These are phyloP conservation scores for Geotrichum restrictum DNA, from an alignment of 1,139 yeast species.

Conservation along the genomic window DNA sequence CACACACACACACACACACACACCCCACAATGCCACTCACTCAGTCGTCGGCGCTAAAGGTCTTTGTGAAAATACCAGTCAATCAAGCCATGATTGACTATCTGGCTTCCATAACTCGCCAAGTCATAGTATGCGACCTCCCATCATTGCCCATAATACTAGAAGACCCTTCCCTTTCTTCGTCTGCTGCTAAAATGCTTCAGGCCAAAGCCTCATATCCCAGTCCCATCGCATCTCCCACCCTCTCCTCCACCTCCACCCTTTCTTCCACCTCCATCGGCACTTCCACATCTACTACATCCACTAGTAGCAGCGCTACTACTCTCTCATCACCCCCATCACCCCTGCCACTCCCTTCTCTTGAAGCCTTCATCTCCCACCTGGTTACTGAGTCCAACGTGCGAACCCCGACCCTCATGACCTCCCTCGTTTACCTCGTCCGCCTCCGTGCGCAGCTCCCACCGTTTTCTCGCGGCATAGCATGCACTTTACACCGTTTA, in stretches of 20 bases:
- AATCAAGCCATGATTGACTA: conserved; percentile 72
- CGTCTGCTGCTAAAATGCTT: conserved; percentile 2
- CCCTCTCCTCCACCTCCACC: too few relatives aligned
- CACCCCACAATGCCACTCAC: too few relatives aligned
- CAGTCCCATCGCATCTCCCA: conserved; percentile 9
- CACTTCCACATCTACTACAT: background rate
- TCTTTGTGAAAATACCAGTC: conserved; percentile 75
- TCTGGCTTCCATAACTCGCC: conserved; percentile 71
- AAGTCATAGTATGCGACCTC: conserved; percentile 60
- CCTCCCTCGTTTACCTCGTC: conserved; percentile 75
- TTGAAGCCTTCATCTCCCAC: conserved; percentile 64
- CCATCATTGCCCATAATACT: too few relatives aligned
- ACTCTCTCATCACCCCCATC: too few relatives aligned
- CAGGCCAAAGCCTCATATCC: conserved; percentile 7
- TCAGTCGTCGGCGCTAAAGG: conserved; percentile 66
- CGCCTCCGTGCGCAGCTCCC: conserved; percentile 76
- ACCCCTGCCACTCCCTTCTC: conserved; percentile 38
- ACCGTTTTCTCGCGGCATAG: conserved; percentile 85
- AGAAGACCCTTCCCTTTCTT: too few relatives aligned
- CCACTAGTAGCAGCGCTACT: background rate
- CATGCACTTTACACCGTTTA: conserved; percentile 88
- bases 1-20: background rate
- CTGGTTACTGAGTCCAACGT: conserved; percentile 80
- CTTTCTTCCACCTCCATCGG: background rate
- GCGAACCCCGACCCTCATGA: conserved; percentile 92